phyloP scores from a whole-genome alignment of 2,329 filamentous ascomycete genomes.

The Colletotrichum sp. region DNA sequence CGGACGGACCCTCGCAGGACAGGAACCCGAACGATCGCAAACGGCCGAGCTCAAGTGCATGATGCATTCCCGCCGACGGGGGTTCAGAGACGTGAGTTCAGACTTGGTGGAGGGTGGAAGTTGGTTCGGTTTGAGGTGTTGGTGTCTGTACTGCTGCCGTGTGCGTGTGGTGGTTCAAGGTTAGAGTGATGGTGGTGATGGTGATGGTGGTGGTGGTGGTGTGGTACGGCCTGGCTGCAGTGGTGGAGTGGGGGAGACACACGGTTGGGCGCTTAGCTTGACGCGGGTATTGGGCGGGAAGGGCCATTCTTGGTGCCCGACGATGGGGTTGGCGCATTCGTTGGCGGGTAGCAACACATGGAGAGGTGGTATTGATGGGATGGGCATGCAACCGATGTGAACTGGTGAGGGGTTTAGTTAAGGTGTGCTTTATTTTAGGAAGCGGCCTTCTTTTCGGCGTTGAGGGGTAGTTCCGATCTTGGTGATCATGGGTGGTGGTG shows the following conservation, averaged over 20 bases:
- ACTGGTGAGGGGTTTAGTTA: not conserved
- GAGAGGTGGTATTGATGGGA: not conserved
- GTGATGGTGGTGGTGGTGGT: not conserved
- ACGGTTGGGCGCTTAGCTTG: conserved; percentile 1
- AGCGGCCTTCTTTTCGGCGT: not conserved
- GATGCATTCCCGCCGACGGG: not conserved
- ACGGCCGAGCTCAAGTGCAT: not conserved
- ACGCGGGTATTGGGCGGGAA: conserved; percentile 9
- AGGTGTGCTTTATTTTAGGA: not conserved
- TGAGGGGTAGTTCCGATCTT: not conserved
- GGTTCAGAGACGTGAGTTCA: not conserved
- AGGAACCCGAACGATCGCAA: not conserved
- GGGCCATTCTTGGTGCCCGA: conserved; percentile 6
- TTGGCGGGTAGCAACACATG: conserved; percentile 3
- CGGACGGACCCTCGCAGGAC: not conserved
- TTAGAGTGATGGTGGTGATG: not conserved
- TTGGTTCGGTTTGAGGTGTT: not conserved
- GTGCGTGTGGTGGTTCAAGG: too few relatives aligned
- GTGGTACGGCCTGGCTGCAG: not conserved
- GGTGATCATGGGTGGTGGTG: not conserved
- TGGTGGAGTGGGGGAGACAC: not conserved
- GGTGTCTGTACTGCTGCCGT: not conserved
- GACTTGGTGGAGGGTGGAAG: not conserved
- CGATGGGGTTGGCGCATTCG: not conserved
- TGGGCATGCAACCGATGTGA: not conserved